Percentiles rank a stretch among this genome's conserved stretches.
Conservation (phyloP, 768 basidiomycete species). For the Leucogyrophana mollusca region DNA sequence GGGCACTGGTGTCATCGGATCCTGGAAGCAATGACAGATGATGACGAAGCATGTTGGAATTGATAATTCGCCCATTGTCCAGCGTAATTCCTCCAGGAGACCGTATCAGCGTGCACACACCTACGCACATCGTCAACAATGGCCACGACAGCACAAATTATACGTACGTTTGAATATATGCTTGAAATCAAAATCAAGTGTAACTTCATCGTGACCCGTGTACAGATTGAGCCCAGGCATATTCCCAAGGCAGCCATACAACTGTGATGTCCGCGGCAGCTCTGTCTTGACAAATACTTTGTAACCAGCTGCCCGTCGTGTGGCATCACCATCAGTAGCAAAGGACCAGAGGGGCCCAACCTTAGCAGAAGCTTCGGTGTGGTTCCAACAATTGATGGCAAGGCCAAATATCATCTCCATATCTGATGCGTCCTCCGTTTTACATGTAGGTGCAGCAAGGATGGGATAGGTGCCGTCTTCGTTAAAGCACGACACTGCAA, state of each 20-base stretch:
- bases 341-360: slow-evolving; percentile 13
- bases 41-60: background rate
- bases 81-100: background rate
- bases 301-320: slow-evolving; percentile 12
- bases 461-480: slow-evolving; percentile 8
- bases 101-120: no score
- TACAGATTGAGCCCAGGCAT: no score
- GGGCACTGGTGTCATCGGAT: background rate
- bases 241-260: no score
- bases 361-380: no score
- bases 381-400: no score
- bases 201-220: no score
- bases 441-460: slow-evolving; percentile 11
- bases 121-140: no score
- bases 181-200: no score
- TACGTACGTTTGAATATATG: no score
- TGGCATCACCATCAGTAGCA: slow-evolving; percentile 17
- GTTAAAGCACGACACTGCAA: slow-evolving; percentile 1
- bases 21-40: background rate
- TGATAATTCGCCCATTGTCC: background rate
- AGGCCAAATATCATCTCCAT: background rate
- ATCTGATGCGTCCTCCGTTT: slow-evolving; percentile 2
- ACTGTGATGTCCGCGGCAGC: no score
- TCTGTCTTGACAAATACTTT: slow-evolving; percentile 11
- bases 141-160: no score